Conservation (phyloP, 1,139 yeast species). For the Candida freyschussii region DNA sequence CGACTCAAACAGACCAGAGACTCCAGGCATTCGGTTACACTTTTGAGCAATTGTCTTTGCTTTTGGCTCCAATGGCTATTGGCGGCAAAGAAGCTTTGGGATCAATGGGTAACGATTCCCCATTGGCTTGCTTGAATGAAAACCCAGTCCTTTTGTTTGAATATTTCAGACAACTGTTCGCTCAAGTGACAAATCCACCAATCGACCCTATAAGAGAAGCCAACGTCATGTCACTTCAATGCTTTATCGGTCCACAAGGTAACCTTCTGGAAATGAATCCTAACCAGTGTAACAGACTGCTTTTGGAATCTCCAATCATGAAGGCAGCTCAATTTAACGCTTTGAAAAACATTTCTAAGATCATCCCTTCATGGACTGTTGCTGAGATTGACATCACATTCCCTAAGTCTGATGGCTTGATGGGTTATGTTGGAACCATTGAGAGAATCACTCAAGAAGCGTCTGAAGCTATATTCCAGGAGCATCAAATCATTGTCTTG, state of each 20-base stretch:
- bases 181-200: slow-evolving; percentile 98
- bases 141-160: slow-evolving; percentile 90
- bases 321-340: slow-evolving; percentile 71
- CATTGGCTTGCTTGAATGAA: slow-evolving; percentile 92
- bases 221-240: slow-evolving; percentile 94
- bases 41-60: slow-evolving; percentile 78
- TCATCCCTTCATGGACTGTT: slow-evolving; percentile 84
- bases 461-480: slow-evolving; percentile 73
- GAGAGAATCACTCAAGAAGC: slow-evolving; percentile 89
- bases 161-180: slow-evolving; percentile 93
- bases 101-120: slow-evolving; percentile 97
- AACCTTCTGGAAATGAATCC: slow-evolving; percentile 90
- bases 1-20: slow-evolving; percentile 69
- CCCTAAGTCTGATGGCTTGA: slow-evolving; percentile 72
- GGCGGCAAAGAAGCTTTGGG: slow-evolving; percentile 94
- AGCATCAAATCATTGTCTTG: slow-evolving; percentile 68
- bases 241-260: slow-evolving; percentile 97
- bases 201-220: slow-evolving; percentile 97
- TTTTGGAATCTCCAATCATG: slow-evolving; percentile 78
- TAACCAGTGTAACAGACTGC: slow-evolving; percentile 82
- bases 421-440: slow-evolving; percentile 79
- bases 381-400: slow-evolving; percentile 87
- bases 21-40: slow-evolving; percentile 88
- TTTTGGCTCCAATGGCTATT: slow-evolving; percentile 90
- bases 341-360: slow-evolving; percentile 61